Evolutionary conservation across 306 rosid genomes (phyloP).

Genomic region (Cucurbita maxima): DNA sequence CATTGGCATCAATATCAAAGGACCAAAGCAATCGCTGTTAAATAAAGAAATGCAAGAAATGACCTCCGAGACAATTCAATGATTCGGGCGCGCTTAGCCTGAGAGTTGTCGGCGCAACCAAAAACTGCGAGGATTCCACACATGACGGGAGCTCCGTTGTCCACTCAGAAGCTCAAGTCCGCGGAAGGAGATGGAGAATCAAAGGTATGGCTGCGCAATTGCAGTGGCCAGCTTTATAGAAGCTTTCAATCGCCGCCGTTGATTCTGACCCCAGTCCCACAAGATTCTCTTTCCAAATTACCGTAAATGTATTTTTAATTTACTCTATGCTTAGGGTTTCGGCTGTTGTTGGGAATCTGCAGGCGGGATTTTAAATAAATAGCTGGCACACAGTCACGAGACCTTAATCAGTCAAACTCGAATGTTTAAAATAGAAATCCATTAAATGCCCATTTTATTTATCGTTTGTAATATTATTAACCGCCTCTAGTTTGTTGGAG

Average conservation of each 20-base stretch:
- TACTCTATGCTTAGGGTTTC: constrained; percentile 9
- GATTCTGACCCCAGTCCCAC: constrained; percentile 17
- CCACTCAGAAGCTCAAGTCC: neutral
- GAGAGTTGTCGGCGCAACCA: constrained; percentile 67
- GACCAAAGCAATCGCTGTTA: neutral
- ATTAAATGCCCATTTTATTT: neutral
- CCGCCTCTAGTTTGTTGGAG: no score
- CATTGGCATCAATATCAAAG: neutral
- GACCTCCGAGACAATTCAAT: constrained; percentile 82
- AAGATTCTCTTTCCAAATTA: constrained; percentile 13
- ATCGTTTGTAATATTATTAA: neutral
- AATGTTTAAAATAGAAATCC: neutral
- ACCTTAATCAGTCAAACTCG: neutral
- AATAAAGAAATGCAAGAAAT: neutral
- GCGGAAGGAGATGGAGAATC: constrained; percentile 2
- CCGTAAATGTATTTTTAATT: neutral
- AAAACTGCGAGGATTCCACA: constrained; percentile 92
- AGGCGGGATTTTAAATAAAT: neutral
- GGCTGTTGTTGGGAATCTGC: neutral
- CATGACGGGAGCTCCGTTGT: constrained; percentile 44
- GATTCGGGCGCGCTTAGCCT: constrained; percentile 74
- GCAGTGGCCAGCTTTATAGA: neutral
- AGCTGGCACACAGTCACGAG: neutral
- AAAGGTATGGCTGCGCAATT: constrained; percentile 12
- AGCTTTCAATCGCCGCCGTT: constrained; percentile 15